Conservation (phyloP, 805 yeast genomes). For the Pichia californica region DNA sequence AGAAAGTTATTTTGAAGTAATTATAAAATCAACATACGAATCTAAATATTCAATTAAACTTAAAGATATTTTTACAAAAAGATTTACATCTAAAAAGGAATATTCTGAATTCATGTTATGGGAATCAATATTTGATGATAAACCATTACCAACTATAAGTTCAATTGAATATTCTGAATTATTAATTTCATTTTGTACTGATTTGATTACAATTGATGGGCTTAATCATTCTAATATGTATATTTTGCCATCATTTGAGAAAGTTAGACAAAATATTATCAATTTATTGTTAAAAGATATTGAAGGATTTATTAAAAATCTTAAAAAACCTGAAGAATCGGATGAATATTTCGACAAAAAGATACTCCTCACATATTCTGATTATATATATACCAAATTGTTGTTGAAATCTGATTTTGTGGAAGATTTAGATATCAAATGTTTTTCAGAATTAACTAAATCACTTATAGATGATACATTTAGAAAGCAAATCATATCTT, state of each 20-base stretch:
- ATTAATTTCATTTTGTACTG: slow-evolving; percentile 16
- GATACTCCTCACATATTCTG: slow-evolving; percentile 11
- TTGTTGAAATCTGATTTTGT: not conserved
- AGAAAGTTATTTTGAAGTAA: not conserved
- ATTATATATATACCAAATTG: slow-evolving; percentile 6
- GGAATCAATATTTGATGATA: slow-evolving; percentile 10
- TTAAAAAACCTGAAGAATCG: not conserved
- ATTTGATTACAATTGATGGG: slow-evolving; percentile 13
- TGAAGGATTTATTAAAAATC: not conserved
- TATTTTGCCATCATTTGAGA: slow-evolving; percentile 15
- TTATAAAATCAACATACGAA: not conserved
- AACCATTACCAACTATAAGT: slow-evolving; percentile 17
- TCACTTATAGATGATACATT: slow-evolving; percentile 5
- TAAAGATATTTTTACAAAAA: slow-evolving; percentile 7
- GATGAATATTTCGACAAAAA: not conserved
- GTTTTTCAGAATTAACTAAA: not conserved
- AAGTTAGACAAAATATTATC: slow-evolving; percentile 12
- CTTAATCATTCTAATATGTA: slow-evolving; percentile 28
- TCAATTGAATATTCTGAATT: slow-evolving; percentile 21
- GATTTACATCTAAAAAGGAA: slow-evolving; percentile 4
- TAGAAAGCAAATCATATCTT: not conserved
- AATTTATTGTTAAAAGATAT: slow-evolving; percentile 11
- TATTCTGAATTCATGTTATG: slow-evolving; percentile 21
- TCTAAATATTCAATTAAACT: slow-evolving; percentile 8
- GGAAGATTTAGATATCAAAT: too few species aligned